Evolutionary conservation across 1,284 basidiomycete species (phyloP).

Genomic region (Exobasidium cylindrosporum): DNA sequence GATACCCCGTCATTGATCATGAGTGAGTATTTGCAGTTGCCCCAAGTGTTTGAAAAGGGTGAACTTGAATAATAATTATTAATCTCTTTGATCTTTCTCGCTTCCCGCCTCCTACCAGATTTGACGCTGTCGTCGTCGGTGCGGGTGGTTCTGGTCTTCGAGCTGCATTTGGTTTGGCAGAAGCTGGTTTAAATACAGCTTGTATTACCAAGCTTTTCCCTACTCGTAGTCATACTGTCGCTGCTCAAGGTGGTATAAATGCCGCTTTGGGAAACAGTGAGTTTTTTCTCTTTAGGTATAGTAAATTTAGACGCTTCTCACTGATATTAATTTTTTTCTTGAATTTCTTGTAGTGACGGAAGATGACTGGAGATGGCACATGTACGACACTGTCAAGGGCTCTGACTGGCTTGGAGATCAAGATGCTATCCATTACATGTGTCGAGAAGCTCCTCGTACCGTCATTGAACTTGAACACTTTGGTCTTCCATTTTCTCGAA

Average conservation of each 20-base stretch:
- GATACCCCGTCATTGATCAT: conserved; percentile 97
- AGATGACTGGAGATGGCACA: conserved; percentile 98
- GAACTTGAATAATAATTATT: background rate
- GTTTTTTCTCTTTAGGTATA: conserved; percentile 10
- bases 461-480: conserved; percentile 97
- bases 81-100: background rate
- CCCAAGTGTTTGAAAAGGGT: background rate
- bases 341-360: too few species aligned
- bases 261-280: conserved; percentile 95
- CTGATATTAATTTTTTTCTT: background rate
- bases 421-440: conserved; percentile 99
- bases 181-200: conserved; percentile 87
- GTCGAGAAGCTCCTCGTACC: conserved; percentile 86
- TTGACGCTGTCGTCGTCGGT: conserved; percentile 58
- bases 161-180: conserved; percentile 97
- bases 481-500: conserved; percentile 97
- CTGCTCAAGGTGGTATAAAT: conserved; percentile 99
- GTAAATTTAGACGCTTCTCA: background rate
- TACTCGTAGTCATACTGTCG: conserved; percentile 98
- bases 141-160: conserved; percentile 97
- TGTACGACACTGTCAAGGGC: conserved; percentile 99
- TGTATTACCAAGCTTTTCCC: conserved; percentile 99
- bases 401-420: conserved; percentile 99
- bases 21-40: conserved; percentile 54
- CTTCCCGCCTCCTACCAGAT: conserved; percentile 15